Conservation (phyloP, 75 land plant species). For the Chamaecyparis obtusa region DNA sequence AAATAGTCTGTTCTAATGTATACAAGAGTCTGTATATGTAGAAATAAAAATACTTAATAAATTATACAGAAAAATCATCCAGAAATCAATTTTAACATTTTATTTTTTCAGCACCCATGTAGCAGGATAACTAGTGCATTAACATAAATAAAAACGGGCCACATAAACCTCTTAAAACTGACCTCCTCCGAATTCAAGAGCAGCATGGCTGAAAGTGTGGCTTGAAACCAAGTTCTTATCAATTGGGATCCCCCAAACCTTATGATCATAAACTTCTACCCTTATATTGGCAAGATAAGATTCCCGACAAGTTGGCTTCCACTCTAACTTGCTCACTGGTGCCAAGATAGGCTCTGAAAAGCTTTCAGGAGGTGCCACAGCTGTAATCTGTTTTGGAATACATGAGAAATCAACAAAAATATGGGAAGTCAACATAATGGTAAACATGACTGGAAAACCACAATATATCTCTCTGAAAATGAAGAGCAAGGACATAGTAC, state of each 20-base stretch:
- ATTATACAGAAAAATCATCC: background rate
- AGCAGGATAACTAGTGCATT: background rate
- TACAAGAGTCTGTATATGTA: background rate
- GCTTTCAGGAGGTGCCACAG: constrained; percentile 27
- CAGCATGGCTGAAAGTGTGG: constrained; percentile 26
- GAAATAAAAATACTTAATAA: background rate
- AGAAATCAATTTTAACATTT: background rate
- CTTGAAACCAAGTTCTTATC: constrained; percentile 24
- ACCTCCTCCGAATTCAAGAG: constrained; percentile 45
- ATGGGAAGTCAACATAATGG: background rate
- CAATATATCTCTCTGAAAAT: background rate
- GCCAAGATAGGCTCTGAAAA: constrained; percentile 39
- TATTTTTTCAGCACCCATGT: background rate
- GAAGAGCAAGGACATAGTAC: background rate
- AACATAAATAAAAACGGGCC: background rate
- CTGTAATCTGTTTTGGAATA: constrained; percentile 20
- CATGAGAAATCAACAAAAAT: background rate
- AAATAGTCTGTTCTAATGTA: background rate
- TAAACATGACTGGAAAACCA: background rate
- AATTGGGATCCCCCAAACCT: constrained; percentile 31
- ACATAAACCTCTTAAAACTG: constrained; percentile 14
- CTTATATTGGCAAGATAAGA: constrained; percentile 28
- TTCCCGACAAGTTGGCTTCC: constrained; percentile 48
- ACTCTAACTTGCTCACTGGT: constrained; percentile 35
- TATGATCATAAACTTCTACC: constrained; percentile 33